These are phyloP conservation scores for Tuber borchii DNA, from an alignment of 495 filamentous ascomycete genomes.

Conservation along the genomic window DNA sequence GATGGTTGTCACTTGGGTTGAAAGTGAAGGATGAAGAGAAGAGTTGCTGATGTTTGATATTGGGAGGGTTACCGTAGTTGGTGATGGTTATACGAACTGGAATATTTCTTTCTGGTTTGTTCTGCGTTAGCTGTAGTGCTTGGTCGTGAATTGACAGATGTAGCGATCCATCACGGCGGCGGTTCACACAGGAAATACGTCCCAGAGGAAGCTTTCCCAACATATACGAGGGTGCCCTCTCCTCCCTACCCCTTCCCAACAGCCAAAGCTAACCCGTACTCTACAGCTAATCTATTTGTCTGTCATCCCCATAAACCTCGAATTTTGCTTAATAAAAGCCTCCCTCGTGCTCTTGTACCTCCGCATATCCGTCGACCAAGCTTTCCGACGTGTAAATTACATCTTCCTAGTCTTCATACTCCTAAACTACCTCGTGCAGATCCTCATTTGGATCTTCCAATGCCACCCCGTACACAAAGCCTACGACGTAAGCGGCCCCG, in stretches of 20 bases:
- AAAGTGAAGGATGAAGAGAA: not conserved
- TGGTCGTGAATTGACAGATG: not conserved
- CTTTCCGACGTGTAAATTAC: not conserved
- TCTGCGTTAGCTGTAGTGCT: not conserved
- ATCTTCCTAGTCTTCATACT: not conserved
- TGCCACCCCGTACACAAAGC: not conserved
- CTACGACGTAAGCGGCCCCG: not conserved
- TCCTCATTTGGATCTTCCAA: not conserved
- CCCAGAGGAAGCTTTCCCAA: not conserved
- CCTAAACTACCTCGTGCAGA: not conserved
- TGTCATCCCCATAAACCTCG: not conserved
- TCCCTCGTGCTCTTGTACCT: not conserved
- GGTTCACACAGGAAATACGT: not conserved
- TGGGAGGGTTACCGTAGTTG: not conserved
- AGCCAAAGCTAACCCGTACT: not conserved
- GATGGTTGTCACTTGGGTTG: not conserved
- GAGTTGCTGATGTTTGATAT: not conserved
- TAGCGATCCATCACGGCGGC: not conserved
- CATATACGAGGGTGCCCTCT: not conserved
- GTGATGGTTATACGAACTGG: not conserved
- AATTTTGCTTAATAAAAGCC: not conserved
- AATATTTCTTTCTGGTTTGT: not conserved
- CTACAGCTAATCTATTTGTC: not conserved
- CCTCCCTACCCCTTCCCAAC: not conserved
- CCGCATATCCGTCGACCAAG: constrained; percentile 1